A percentile compares a stretch with the other conserved stretches of the same genome.
These are phyloP conservation scores for Scedosporium minutisporum DNA, from an alignment of 2,329 filamentous ascomycete species.

Conservation along the genomic window DNA sequence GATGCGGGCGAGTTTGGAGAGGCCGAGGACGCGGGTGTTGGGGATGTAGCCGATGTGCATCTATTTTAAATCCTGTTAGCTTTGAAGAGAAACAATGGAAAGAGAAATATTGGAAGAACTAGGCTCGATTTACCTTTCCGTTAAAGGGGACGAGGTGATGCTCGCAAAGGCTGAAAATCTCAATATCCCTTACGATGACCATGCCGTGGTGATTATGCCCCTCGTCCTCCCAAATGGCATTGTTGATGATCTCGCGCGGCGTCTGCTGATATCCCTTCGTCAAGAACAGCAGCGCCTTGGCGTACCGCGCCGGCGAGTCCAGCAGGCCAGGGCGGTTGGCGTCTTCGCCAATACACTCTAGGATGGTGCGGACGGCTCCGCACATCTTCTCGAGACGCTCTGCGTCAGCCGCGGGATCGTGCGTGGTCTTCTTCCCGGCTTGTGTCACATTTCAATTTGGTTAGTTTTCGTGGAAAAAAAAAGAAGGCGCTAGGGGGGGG, in stretches of 20 bases:
- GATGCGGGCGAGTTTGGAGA: conserved; percentile 91
- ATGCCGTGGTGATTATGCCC: conserved; percentile 75
- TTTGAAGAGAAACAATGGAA: background rate
- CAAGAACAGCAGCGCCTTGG: conserved; percentile 90
- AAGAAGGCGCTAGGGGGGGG: background rate
- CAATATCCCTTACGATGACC: conserved; percentile 96
- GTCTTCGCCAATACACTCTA: conserved; percentile 62
- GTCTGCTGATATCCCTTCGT: conserved; percentile 97
- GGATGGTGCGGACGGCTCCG: conserved; percentile 53
- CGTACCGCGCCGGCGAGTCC: conserved; percentile 73
- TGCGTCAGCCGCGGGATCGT: conserved; percentile 32
- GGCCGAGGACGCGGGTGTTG: conserved; percentile 78
- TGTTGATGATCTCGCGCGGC: conserved; percentile 80
- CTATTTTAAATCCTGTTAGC: conserved; percentile 32
- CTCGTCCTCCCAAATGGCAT: conserved; percentile 90
- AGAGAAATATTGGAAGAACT: background rate
- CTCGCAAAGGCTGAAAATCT: conserved; percentile 89
- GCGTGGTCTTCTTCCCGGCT: background rate
- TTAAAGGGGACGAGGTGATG: conserved; percentile 95
- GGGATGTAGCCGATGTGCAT: conserved; percentile 99
- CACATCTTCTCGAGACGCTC: conserved; percentile 47
- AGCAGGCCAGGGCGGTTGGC: conserved; percentile 55
- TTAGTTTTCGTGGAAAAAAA: background rate
- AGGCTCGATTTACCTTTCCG: conserved; percentile 58
- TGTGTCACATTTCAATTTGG: background rate